phyloP scores from a whole-genome alignment of 495 filamentous ascomycete species.

The Podospora pseudoanserina region DNA sequence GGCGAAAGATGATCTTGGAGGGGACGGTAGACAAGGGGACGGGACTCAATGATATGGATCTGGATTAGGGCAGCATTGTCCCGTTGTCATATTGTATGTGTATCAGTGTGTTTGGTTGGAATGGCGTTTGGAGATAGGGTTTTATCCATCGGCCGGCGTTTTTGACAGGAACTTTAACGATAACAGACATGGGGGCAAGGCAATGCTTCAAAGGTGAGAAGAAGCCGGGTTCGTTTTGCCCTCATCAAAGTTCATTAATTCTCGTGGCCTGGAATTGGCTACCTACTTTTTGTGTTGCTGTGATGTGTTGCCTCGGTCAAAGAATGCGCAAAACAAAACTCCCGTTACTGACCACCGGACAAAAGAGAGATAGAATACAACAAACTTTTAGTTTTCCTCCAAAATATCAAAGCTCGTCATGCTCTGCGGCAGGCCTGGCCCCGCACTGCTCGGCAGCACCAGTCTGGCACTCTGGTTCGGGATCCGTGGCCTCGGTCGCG shows the following conservation, averaged over 20 bases:
- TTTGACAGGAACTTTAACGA: neutral
- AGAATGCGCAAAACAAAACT: neutral
- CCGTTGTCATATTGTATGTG: neutral
- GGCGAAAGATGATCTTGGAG: constrained; percentile 59
- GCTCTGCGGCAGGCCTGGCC: constrained; percentile 24
- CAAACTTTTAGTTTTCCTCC: neutral
- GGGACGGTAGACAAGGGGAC: constrained; percentile 46
- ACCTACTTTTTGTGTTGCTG: neutral
- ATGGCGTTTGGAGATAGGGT: neutral
- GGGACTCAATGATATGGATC: constrained; percentile 42
- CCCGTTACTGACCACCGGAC: neutral
- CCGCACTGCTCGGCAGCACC: too few species aligned
- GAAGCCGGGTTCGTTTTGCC: neutral
- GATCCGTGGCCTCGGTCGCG: constrained; percentile 29
- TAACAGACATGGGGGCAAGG: neutral
- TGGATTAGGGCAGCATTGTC: constrained; percentile 27
- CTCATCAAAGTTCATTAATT: neutral
- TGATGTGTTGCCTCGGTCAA: neutral
- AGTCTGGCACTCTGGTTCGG: constrained; percentile 33
- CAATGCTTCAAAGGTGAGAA: neutral
- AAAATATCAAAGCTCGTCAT: constrained; percentile 44
- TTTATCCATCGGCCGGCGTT: neutral
- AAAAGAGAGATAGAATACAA: neutral
- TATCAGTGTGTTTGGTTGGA: neutral
- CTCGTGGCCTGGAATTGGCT: neutral